phyloP scores from a whole-genome alignment of 2,329 filamentous ascomycete genomes.

The Ceratocystis cubensis region DNA sequence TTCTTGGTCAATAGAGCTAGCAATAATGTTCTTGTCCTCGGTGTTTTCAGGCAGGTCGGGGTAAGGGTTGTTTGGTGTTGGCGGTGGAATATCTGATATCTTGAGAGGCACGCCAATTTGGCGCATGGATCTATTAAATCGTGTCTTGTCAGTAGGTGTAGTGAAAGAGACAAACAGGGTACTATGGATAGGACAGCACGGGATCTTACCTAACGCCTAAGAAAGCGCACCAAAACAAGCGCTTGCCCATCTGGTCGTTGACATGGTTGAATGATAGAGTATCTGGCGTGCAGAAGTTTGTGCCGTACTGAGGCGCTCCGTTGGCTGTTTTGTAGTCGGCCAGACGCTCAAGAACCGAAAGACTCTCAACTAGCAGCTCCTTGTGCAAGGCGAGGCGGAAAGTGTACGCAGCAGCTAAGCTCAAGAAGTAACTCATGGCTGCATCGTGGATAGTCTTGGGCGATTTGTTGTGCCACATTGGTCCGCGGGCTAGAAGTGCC shows the following conservation, averaged over 20 bases:
- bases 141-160: constrained; percentile 21
- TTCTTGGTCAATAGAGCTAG: constrained; percentile 57
- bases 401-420: constrained; percentile 53
- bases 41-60: constrained; percentile 70
- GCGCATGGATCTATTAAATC: constrained; percentile 50
- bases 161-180: not conserved
- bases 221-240: constrained; percentile 76
- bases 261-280: constrained; percentile 51
- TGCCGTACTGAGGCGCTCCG: constrained; percentile 30
- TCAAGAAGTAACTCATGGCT: constrained; percentile 65
- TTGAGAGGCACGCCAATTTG: constrained; percentile 62
- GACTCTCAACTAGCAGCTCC: constrained; percentile 59
- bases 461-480: constrained; percentile 37
- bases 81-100: constrained; percentile 62
- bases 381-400: constrained; percentile 55
- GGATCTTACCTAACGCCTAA: constrained; percentile 51
- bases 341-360: constrained; percentile 38
- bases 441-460: constrained; percentile 42
- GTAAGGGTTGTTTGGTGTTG: constrained; percentile 62
- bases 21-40: constrained; percentile 69
- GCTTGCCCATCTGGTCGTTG: constrained; percentile 59
- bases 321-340: constrained; percentile 21
- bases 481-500: constrained; percentile 53
- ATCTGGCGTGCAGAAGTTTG: constrained; percentile 32
- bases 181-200: constrained; percentile 11